Evolutionary conservation across 108 stramenopile genomes (phyloP).

Genomic region (Nitzschia sp.): DNA sequence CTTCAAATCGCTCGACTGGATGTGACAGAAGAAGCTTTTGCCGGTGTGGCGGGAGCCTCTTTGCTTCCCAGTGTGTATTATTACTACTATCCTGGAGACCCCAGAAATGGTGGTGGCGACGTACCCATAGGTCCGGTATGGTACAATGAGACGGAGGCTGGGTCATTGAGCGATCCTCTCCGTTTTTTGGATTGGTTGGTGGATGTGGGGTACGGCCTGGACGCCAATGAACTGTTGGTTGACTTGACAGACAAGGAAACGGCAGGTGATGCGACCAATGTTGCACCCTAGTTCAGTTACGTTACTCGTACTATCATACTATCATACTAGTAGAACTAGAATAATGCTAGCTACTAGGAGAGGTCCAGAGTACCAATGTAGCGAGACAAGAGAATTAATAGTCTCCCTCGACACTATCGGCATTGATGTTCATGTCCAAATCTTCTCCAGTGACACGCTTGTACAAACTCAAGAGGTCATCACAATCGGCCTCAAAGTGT

Average conservation of each 20-base stretch:
- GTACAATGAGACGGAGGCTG: slow-evolving; percentile 8
- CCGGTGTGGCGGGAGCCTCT: slow-evolving; percentile 10
- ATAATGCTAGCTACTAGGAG: no score
- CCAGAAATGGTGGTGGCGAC: neutral
- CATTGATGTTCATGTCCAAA: slow-evolving; percentile 92
- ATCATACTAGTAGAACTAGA: no score
- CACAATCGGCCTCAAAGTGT: slow-evolving; percentile 95
- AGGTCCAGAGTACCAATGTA: no score
- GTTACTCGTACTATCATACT: no score
- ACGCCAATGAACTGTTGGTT: slow-evolving; percentile 15
- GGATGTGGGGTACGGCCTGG: slow-evolving; percentile 24
- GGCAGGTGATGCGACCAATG: no score
- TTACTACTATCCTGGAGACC: neutral
- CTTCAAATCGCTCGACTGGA: slow-evolving; percentile 58
- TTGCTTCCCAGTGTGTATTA: slow-evolving; percentile 8
- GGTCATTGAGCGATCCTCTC: slow-evolving; percentile 32
- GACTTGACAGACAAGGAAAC: neutral
- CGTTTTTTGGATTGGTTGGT: slow-evolving; percentile 31
- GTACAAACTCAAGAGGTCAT: slow-evolving; percentile 90
- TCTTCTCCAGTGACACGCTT: slow-evolving; percentile 95
- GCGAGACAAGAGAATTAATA: slow-evolving; percentile 43
- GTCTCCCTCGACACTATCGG: slow-evolving; percentile 84
- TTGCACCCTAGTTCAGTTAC: no score
- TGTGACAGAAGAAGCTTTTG: slow-evolving; percentile 26
- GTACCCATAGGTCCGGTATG: slow-evolving; percentile 3